Conservation (phyloP, 2,329 filamentous ascomycete species). For the Botrytis tulipae region DNA sequence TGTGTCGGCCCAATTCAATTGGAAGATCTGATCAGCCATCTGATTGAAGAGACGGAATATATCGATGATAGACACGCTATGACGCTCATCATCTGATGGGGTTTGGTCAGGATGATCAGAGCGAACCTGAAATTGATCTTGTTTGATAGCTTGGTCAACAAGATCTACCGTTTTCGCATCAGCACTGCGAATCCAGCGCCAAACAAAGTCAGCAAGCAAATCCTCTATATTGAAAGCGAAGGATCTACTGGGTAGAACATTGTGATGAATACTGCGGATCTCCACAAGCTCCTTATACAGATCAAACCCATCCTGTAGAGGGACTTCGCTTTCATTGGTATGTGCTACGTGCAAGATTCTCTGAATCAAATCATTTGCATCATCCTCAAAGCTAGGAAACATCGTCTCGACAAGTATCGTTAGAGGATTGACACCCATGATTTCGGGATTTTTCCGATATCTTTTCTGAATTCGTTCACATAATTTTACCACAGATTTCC, state of each 20-base stretch:
- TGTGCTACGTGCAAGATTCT: slow-evolving; percentile 74
- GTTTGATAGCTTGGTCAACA: slow-evolving; percentile 86
- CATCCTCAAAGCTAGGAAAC: slow-evolving; percentile 86
- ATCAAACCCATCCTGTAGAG: slow-evolving; percentile 89
- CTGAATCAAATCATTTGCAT: slow-evolving; percentile 80
- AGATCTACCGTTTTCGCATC: slow-evolving; percentile 78
- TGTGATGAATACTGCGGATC: slow-evolving; percentile 76
- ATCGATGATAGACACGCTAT: slow-evolving; percentile 91
- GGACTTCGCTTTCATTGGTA: slow-evolving; percentile 69
- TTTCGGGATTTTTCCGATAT: slow-evolving; percentile 81
- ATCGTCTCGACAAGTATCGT: slow-evolving; percentile 77
- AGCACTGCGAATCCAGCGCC: slow-evolving; percentile 86
- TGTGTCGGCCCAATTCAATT: slow-evolving; percentile 90
- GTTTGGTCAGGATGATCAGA: slow-evolving; percentile 60
- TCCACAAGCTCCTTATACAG: slow-evolving; percentile 86
- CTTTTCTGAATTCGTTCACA: slow-evolving; percentile 89
- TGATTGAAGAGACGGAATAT: slow-evolving; percentile 93
- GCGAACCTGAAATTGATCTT: slow-evolving; percentile 80
- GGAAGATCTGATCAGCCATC: slow-evolving; percentile 79
- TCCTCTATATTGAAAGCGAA: slow-evolving; percentile 90
- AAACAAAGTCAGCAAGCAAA: slow-evolving; percentile 86
- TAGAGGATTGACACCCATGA: slow-evolving; percentile 69
- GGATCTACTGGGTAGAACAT: slow-evolving; percentile 67
- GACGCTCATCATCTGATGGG: slow-evolving; percentile 75
- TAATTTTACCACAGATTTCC: slow-evolving; percentile 79